Base-by-base conservation (phyloP, 2,329 filamentous ascomycete genomes). In the Setomelanomma holmii region DNA sequence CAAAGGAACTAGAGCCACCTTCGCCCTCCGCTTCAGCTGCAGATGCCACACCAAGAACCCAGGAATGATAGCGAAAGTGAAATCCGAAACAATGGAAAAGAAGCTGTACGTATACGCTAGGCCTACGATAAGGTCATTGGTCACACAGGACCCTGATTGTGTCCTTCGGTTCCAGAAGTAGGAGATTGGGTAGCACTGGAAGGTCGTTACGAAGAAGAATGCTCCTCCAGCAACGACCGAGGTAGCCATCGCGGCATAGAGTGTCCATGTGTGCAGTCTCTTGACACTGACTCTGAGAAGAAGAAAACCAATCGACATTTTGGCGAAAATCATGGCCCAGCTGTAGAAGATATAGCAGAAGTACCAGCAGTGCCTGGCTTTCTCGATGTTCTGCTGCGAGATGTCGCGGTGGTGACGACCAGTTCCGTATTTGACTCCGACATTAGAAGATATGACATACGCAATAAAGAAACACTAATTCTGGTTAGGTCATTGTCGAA, bases 1-100 rank as follows among this genome's bases (percentile, higher is more conserved):
- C 27, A 85, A 75, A 4, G 76, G 58, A 1, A 75, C 77, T 19
- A 84, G 71, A 2, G 77, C 76, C 5, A 78, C 56, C 60, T 84
- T 85, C 2, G 79, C 81, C 34, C 75, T 71, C 36, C 68, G 72
- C 56, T 80, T 80, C 55, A 84, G 76, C 45, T 79, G 75, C 22
- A 84, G 71, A 20, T 78, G 68, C 78, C 80, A 82, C 1, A 84
- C 69, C 34, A 85, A 74, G 6, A 77, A 75, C 2, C 80, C 75
- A 0, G 83, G 82, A 2, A 84, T 66, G 3, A 82, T 63, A 1
- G 79, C 81, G 19, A 84, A 74, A 0, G 75, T 74, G 64, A 81
- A 79, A 54, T 85, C 82, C 10, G 74, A 76, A 4, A 78, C 54
- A 23, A 78, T 79, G 51, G 74, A 77, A 51, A 82, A 71, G 20